phyloP scores from a whole-genome alignment of 2,329 filamentous ascomycete genomes.

The Beauveria sp. region DNA sequence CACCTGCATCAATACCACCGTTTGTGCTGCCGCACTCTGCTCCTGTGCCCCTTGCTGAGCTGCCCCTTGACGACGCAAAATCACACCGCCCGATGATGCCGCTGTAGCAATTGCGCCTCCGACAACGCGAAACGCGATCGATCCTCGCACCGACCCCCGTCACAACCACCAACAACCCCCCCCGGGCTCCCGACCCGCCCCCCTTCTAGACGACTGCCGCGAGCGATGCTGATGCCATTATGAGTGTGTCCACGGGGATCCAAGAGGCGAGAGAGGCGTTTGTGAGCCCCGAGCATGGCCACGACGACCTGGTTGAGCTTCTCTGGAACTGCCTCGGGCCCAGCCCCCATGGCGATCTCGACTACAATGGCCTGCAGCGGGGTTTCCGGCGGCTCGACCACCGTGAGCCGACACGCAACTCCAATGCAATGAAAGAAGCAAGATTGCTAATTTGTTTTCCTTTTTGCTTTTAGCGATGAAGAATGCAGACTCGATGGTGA shows the following conservation, averaged over 20 bases:
- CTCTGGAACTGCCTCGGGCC: slow-evolving; percentile 81
- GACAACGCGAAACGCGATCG: slow-evolving; percentile 6
- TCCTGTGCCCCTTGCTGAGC: not conserved
- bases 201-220: slow-evolving; percentile 14
- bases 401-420: slow-evolving; percentile 47
- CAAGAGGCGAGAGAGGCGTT: slow-evolving; percentile 54
- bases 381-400: slow-evolving; percentile 86
- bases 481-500: slow-evolving; percentile 81
- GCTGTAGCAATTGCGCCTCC: slow-evolving; percentile 2
- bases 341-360: slow-evolving; percentile 67
- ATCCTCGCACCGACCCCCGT: not conserved
- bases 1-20: not conserved
- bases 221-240: slow-evolving; percentile 28
- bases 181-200: slow-evolving; percentile 7
- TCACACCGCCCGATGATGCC: slow-evolving; percentile 4
- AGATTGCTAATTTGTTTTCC: slow-evolving; percentile 16
- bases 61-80: not conserved
- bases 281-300: slow-evolving; percentile 67
- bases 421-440: not conserved
- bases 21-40: not conserved
- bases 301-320: slow-evolving; percentile 72
- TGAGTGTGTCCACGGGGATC: slow-evolving; percentile 40
- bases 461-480: slow-evolving; percentile 53
- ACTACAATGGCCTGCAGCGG: slow-evolving; percentile 75
- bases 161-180: not conserved